Evolutionary conservation across 73 alveolate genomes (phyloP).

Genomic region (Symbiodinium natans): DNA sequence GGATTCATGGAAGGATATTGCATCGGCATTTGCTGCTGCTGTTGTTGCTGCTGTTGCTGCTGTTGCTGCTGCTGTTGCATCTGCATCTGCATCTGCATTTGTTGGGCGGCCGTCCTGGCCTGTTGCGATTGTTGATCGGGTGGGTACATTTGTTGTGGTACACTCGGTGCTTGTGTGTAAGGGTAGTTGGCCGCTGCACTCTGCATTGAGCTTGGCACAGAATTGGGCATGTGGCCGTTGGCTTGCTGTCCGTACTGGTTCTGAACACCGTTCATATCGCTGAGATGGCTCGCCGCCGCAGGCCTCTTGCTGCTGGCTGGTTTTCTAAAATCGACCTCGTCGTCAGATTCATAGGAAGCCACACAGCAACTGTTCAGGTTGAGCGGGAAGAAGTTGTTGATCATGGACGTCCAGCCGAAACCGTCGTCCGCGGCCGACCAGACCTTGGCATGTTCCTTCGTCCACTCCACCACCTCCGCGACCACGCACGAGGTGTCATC

Average conservation of each 20-base stretch:
- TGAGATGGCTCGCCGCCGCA: neutral
- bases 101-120: neutral
- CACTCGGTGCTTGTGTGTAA: neutral
- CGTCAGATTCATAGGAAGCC: conserved; percentile 72
- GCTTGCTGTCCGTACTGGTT: neutral
- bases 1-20: neutral
- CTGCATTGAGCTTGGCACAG: neutral
- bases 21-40: conserved; percentile 2
- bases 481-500: conserved; percentile 81
- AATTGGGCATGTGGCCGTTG: neutral
- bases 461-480: conserved; percentile 83
- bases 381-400: neutral
- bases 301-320: neutral
- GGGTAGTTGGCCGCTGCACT: neutral
- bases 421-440: neutral
- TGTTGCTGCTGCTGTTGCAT: neutral
- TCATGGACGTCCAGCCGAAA: conserved; percentile 5
- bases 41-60: neutral
- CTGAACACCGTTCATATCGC: neutral
- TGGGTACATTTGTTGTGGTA: neutral
- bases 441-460: neutral
- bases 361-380: conserved; percentile 57
- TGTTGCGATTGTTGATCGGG: neutral
- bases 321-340: neutral
- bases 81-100: neutral